phyloP scores from a whole-genome alignment of 805 yeast genomes.

The Candida taoyuanica region DNA sequence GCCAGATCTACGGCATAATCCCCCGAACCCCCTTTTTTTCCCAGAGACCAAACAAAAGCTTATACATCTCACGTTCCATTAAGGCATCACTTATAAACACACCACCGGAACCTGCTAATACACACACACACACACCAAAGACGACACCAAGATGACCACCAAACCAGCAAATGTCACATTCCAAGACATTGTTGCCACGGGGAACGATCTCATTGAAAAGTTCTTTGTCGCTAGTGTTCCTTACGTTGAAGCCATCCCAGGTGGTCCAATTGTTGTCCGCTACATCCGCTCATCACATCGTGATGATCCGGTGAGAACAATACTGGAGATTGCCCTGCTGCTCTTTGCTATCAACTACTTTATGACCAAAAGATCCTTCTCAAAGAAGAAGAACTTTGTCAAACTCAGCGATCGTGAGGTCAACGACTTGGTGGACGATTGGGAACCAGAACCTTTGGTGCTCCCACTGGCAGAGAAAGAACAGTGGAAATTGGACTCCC shows the following conservation, averaged over 20 bases:
- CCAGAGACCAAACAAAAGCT: too few relatives aligned
- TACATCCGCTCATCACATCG: conserved; percentile 85
- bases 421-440: conserved; percentile 79
- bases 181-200: conserved; percentile 14
- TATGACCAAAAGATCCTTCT: conserved; percentile 67
- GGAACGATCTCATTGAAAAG: conserved; percentile 4
- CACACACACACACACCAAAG: too few relatives aligned
- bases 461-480: conserved; percentile 46
- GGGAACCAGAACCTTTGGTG: conserved; percentile 88
- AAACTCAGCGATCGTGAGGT: conserved; percentile 58
- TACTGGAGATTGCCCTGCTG: conserved; percentile 71
- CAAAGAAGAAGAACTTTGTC: conserved; percentile 66
- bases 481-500: conserved; percentile 54
- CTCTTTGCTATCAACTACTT: conserved; percentile 84
- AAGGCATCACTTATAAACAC: too few relatives aligned
- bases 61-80: too few relatives aligned
- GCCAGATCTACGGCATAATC: too few relatives aligned
- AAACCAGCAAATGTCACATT: conserved; percentile 16
- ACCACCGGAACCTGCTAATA: too few relatives aligned
- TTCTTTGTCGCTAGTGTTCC: conserved; percentile 7
- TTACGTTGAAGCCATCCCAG: conserved; percentile 37
- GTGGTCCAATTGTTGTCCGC: conserved; percentile 54
- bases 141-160: too few relatives aligned
- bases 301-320: conserved; percentile 87
- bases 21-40: too few relatives aligned